Evolutionary conservation across 2,329 filamentous ascomycete species (phyloP), one percentile per base, ranked within the genome.

Genomic region (Cladophialophora psammophila): DNA sequence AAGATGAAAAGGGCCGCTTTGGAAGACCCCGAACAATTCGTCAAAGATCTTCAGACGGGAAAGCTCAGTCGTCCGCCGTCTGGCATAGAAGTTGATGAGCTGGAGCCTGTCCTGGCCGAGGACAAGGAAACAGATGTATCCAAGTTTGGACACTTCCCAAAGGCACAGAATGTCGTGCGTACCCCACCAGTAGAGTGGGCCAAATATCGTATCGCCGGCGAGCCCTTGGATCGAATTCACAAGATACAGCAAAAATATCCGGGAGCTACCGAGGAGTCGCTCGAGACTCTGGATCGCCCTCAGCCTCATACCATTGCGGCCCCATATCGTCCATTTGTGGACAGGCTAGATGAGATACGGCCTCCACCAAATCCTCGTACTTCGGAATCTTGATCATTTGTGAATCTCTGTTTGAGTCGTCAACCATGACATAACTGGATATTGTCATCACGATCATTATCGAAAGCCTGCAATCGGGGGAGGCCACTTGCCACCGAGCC

Each of bases 181-280:
- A 93, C 90, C 80, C 94, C 94, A 8, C 91, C 92, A 8, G 90
- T 98, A 75, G 97, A 97, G 81, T 98, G 94, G 94, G 88, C 89
- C 12, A 94, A 97, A 76, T 98, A 98, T 78, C 92, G 92, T 73
- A 85, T 97, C n/a, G 88, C 95, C 2, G 94, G 93, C 57, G 90
- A 92, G 67, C 88, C 92, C 1, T 83, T 97, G 40, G 93, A 97
- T 78, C 91, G 89, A 76, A 83, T 97, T 70, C 94, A 97, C 77
- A 86, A 88, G 59, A 91, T 96, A 75, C 93, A 97, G 79, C 80
- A 89, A 60, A 80, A 82, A 57, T 85, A 87, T 62, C 93, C 93
- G 1, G 76, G 75, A 15, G 66, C 78, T 7, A 76, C 75, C 26
- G 76, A 80, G 63, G 75, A 77, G 9, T 66, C 72, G 31, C 40